Base-by-base conservation (phyloP, 768 basidiomycete genomes). In the Panaeolus cyanescens region DNA sequence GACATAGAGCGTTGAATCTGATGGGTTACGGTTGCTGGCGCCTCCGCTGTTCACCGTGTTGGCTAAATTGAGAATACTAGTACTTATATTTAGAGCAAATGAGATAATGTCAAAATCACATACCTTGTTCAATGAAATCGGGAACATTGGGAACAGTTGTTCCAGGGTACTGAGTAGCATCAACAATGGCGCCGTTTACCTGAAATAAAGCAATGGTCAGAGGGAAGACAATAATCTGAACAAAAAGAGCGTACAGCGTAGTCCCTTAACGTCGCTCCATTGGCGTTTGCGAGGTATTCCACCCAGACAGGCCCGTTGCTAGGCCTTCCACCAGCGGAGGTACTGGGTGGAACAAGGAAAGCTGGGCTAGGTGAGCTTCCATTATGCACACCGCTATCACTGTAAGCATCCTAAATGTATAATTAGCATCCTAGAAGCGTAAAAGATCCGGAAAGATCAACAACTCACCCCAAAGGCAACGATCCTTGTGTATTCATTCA, bases 221-320 rank as follows among this genome's bases (percentile, higher is more conserved):
- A 3, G 17, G 34, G 30, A 54, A 20, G 20, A 22, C 25, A n/a
- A 17, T 15, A 31, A 55, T 31, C 3, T 31, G 53, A 15, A 12
- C 5, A 10, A 36, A 54, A 12, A 30, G 15, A 2, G 67, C 79
- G 17, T 59, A 84, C 85, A 6, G 85, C 82, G 36, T 83, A 86
- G 65, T 83, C 82, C 69, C 77, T 80, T 32, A 85, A 62, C 1
- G 64, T 75, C 3, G 82, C 82, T 8, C 74, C 69, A 22, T 75
- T 67, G 25, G 65, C 70, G 28, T 72, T 67, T 0, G 83, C 82
- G 2, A 85, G 70, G 54, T 79, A 59, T 62, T 85, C 83, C 6
- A 79, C 70, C 84, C 85, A 86, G 22, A 84, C 64, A 28, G 69
- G 70, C 8, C 85, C 85, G 62, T 86, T 83, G 19, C 80, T 82